Evolutionary conservation across 148 eudicot species (phyloP).

Genomic region (Cornus florida): DNA sequence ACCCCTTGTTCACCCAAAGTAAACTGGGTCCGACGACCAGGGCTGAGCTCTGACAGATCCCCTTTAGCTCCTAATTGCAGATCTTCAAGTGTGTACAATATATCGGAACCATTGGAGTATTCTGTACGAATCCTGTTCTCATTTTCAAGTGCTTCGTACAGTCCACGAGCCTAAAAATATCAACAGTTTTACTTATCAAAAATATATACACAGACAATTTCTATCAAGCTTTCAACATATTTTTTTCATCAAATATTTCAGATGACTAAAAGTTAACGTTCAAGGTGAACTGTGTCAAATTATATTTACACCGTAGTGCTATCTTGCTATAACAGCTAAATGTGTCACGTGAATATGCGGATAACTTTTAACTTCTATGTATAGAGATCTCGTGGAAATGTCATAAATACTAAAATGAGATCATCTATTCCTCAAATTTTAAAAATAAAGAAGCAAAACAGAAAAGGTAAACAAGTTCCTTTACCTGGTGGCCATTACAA

Average conservation of each 20-base stretch:
- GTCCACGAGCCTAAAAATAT: conserved; percentile 59
- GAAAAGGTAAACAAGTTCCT: neutral
- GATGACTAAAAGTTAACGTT: neutral
- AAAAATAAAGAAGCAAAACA: neutral
- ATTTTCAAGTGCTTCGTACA: conserved; percentile 61
- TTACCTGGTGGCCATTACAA: conserved; percentile 56
- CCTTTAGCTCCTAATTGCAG: conserved; percentile 73
- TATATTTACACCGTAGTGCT: neutral
- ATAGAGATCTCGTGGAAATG: neutral
- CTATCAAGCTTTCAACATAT: neutral
- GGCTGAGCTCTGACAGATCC: conserved; percentile 57
- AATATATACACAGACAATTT: neutral
- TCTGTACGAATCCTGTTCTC: conserved; percentile 64
- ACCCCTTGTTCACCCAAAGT: conserved; percentile 69
- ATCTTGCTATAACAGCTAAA: neutral
- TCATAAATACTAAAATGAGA: neutral
- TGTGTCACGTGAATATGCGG: too few relatives aligned
- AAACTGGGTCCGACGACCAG: conserved; percentile 67
- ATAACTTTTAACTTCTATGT: neutral
- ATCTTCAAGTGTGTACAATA: conserved; percentile 70
- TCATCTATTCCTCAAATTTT: neutral
- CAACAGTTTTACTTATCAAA: too few relatives aligned
- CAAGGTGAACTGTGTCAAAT: neutral
- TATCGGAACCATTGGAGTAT: conserved; percentile 54
- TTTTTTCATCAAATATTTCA: neutral